Base-by-base conservation (phyloP, 1,284 basidiomycete species). In the Trametes polyzona region DNA sequence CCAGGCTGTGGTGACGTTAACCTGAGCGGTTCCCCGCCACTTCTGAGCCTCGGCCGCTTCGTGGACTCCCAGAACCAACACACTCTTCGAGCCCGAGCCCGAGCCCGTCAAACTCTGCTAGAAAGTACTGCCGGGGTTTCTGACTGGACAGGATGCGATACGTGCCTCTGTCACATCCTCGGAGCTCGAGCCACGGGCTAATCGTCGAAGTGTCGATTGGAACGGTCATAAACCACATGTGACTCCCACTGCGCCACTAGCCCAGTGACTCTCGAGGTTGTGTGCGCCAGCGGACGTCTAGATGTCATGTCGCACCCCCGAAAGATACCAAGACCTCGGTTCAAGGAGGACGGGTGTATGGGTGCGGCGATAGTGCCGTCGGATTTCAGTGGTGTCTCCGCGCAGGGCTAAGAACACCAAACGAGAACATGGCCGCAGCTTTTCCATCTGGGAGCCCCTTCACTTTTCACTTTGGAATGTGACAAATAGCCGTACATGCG, bases 41-140 rank as follows among this genome's bases (percentile, higher is more conserved):
- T 42, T 48, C 32, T 17, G 16, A 48, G 52, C 26, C 52, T 47
- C 44, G 52, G 44, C 35, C 44, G 36, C 14, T n/a, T 29, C 36
- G 26, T 53, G 17, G 35, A 14, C 24, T 24, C 9, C n/a, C 26
- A 6, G 26, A 21, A 41, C 12, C 33, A 24, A n/a, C 41, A 26
- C 26, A 21, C 12, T 42, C 29, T n/a, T n/a, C n/a, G n/a, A n/a
- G n/a, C n/a, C n/a, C n/a, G n/a, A n/a, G n/a, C n/a, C 36, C 36
- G 35, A 10, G 16, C 24, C 52, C 53, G 40, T 32, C 37, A 33
- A 56, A 56, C 47, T 46, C 42, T 56, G 54, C 47, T 50, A 36
- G 21, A 56, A 50, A 14, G 21, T 35, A 50, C 30, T 33, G 12
- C 47, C 54, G 21, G 27, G 5, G 21, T 11, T 40, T 40, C 16